Conservation (phyloP, 495 filamentous ascomycete genomes). For the Rhypophila decipiens region DNA sequence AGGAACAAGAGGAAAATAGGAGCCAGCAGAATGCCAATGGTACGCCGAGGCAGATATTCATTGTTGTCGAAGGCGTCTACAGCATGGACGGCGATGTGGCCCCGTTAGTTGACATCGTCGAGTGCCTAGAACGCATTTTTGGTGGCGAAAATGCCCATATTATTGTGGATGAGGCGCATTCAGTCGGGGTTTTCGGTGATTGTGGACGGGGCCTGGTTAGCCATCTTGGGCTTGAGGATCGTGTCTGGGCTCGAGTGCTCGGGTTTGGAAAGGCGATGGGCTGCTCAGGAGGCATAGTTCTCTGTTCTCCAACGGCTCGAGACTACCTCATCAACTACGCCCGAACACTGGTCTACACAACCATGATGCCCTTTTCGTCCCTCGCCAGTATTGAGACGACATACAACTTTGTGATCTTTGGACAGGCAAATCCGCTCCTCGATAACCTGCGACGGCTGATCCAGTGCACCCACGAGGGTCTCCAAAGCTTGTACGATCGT, state of each 20-base stretch:
- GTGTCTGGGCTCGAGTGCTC: conserved; percentile 62
- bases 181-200: conserved; percentile 59
- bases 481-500: too few species aligned
- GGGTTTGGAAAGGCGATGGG: conserved; percentile 75
- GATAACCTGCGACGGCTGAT: too few species aligned
- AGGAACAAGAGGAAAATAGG: not conserved
- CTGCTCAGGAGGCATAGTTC: conserved; percentile 54
- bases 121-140: conserved; percentile 49
- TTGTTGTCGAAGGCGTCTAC: conserved; percentile 71
- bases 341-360: conserved; percentile 55
- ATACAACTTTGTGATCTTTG: conserved; percentile 48
- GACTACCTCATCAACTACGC: conserved; percentile 61
- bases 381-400: conserved; percentile 43
- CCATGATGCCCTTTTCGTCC: conserved; percentile 48
- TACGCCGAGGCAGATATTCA: conserved; percentile 49
- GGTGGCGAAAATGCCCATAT: conserved; percentile 57
- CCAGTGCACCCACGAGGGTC: too few species aligned
- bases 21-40: conserved; percentile 22
- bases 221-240: conserved; percentile 56
- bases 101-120: conserved; percentile 54
- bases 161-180: conserved; percentile 76
- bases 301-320: conserved; percentile 42
- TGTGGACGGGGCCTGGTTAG: conserved; percentile 62
- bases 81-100: conserved; percentile 79
- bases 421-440: too few species aligned